Evolutionary conservation across 352 stramenopile species (phyloP), one percentile per base, ranked within the genome.

Genomic region (Globisporangium perplexum): DNA sequence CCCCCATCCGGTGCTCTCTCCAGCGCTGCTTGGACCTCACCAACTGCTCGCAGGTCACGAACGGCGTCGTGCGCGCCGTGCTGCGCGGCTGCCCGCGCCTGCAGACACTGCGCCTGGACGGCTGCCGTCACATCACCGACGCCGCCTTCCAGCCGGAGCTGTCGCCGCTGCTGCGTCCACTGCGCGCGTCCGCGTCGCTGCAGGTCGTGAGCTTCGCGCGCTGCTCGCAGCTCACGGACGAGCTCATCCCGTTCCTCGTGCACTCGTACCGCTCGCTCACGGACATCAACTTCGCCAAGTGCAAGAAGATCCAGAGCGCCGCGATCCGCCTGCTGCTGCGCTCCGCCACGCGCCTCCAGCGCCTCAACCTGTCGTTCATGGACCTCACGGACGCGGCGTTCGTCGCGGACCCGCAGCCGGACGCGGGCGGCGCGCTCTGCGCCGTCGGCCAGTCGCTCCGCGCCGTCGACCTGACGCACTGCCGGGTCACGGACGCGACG

Each of bases 11-110:
- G 8, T 39, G 43, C 14, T 50, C 31, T 26, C 44, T 23, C 20
- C 50, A 94, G 84, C 76, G 79, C 56, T 93, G 76, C 45, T 66
- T 95, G 48, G 81, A 95, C 62, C 62, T 95, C 20, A 86, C 83
- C 18, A 90, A 91, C 57, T 95, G 82, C 55, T 62, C 71, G n/a
- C 85, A 95, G 68, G 85, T 95, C 52, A 93, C 75, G 64, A 95
- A 93, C 65, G 81, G 81, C 6, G 82, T 95, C 47, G 74, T 95
- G 47, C 83, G 80, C 20, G 73, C 79, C 18, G 74, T 93, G 50
- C 62, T 95, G 31, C 85, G 92, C 50, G 81, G 82, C 11, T 95
- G 85, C 58, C 63, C 74, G 45, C 72, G 71, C 36, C 66, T 95
- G 45, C 80, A 93, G 68, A 84, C 73, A 36, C 63, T 95, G 54